Conservation (phyloP, 2,329 filamentous ascomycete genomes). For the Aspergillus oerlinghausenensis region DNA sequence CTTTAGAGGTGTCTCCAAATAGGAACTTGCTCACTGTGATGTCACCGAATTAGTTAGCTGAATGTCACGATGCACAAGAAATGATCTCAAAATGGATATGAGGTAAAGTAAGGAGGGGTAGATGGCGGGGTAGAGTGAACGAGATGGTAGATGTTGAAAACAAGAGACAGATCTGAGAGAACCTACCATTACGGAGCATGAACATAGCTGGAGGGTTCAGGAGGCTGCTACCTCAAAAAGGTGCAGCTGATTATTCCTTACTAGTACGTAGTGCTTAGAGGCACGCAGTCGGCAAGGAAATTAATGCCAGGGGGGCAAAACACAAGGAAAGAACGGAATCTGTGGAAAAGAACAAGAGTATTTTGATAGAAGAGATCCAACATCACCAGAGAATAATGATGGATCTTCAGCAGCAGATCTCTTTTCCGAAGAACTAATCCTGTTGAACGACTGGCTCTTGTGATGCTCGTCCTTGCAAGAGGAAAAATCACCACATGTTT, state of each 20-base stretch:
- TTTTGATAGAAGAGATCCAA: constrained; percentile 11
- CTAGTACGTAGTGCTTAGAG: background rate
- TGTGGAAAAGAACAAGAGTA: background rate
- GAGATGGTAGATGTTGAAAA: constrained; percentile 5
- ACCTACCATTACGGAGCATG: constrained; percentile 54
- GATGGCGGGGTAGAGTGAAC: constrained; percentile 15
- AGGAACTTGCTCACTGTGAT: constrained; percentile 81
- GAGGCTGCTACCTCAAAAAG: constrained; percentile 20
- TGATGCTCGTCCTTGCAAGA: background rate
- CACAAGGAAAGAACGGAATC: background rate
- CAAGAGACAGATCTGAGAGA: constrained; percentile 18
- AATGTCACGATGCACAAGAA: background rate
- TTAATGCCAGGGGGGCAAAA: constrained; percentile 3
- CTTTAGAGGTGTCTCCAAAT: constrained; percentile 82
- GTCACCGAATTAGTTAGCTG: constrained; percentile 8
- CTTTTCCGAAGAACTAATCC: background rate
- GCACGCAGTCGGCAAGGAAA: constrained; percentile 1
- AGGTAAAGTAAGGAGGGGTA: constrained; percentile 12
- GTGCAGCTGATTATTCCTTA: constrained; percentile 15
- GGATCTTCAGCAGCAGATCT: background rate
- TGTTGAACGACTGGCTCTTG: background rate
- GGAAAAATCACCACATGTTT: constrained; percentile 6
- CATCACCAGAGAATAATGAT: constrained; percentile 9
- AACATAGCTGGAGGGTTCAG: constrained; percentile 43
- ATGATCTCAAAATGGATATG: background rate